Evolutionary conservation across 2,329 filamentous ascomycete genomes (phyloP).

Genomic region (Colletotrichum phormii): DNA sequence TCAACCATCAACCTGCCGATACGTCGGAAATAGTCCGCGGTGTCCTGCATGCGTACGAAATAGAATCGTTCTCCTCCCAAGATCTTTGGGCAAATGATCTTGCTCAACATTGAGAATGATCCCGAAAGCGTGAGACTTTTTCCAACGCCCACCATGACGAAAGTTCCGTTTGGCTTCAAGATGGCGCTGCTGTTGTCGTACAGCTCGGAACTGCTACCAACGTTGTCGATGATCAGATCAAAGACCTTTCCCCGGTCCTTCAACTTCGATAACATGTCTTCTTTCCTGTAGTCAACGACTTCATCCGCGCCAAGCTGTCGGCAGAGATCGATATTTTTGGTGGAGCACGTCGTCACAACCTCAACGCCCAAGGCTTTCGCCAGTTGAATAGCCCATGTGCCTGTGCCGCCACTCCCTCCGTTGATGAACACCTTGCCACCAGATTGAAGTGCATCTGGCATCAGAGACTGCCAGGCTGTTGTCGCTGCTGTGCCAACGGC

Average conservation of each 20-base stretch:
- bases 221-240: constrained; percentile 44
- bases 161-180: constrained; percentile 67
- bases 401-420: constrained; percentile 51
- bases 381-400: constrained; percentile 51
- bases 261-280: constrained; percentile 36
- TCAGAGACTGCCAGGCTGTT: constrained; percentile 41
- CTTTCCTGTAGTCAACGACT: constrained; percentile 49
- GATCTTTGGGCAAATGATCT: not conserved
- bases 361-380: constrained; percentile 47
- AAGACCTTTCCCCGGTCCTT: constrained; percentile 36
- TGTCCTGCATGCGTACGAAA: constrained; percentile 33
- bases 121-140: constrained; percentile 23
- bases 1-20: constrained; percentile 42
- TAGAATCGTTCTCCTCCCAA: not conserved
- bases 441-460: constrained; percentile 16
- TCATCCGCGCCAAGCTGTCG: constrained; percentile 49
- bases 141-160: constrained; percentile 71
- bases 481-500: constrained; percentile 39
- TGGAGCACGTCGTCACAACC: constrained; percentile 50
- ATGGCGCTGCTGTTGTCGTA: constrained; percentile 35
- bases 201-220: constrained; percentile 37
- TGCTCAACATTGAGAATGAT: not conserved
- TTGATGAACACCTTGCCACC: constrained; percentile 46
- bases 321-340: constrained; percentile 48
- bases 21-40: constrained; percentile 7